These are phyloP conservation scores for Paradendryphiella salina DNA, from an alignment of 2,329 filamentous ascomycete species.

Conservation along the genomic window DNA sequence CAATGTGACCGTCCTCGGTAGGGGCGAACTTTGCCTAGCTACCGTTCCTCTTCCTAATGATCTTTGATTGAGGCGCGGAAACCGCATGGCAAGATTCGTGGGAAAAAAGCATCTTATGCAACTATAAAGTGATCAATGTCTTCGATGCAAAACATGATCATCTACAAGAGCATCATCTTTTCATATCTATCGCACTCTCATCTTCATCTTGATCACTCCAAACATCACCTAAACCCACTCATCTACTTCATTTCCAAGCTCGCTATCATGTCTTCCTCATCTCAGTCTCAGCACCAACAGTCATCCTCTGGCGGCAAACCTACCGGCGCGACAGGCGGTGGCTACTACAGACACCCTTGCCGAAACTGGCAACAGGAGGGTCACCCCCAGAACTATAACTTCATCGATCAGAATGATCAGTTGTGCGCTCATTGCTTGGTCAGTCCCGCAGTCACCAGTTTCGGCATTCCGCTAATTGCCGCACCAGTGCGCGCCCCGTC, in stretches of 20 bases:
- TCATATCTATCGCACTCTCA: background rate
- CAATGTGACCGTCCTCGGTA: slow-evolving; percentile 24
- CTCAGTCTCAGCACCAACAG: slow-evolving; percentile 13
- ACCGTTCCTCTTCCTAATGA: slow-evolving; percentile 16
- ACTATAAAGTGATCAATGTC: slow-evolving; percentile 22
- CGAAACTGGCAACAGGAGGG: slow-evolving; percentile 25
- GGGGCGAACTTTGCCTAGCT: slow-evolving; percentile 19
- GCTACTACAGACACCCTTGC: slow-evolving; percentile 27
- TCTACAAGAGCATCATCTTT: slow-evolving; percentile 4
- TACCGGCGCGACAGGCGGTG: slow-evolving; percentile 33
- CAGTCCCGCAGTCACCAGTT: slow-evolving; percentile 19
- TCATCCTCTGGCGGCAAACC: slow-evolving; percentile 24
- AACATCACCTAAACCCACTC: background rate
- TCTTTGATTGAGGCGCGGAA: slow-evolving; percentile 26
- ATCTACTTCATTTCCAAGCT: background rate
- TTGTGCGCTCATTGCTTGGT: slow-evolving; percentile 32
- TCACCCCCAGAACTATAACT: slow-evolving; percentile 26
- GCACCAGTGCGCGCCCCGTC: slow-evolving; percentile 29
- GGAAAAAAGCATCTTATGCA: slow-evolving; percentile 15
- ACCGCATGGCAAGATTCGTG: slow-evolving; percentile 17
- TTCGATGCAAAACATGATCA: slow-evolving; percentile 9
- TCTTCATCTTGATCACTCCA: background rate
- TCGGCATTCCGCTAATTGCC: slow-evolving; percentile 20
- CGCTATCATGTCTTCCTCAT: slow-evolving; percentile 23
- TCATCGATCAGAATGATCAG: slow-evolving; percentile 23